Evolutionary conservation across 1,139 yeast species (phyloP), one percentile per base, ranked within the genome.

Genomic region (Yamadazyma atmosphaerica): DNA sequence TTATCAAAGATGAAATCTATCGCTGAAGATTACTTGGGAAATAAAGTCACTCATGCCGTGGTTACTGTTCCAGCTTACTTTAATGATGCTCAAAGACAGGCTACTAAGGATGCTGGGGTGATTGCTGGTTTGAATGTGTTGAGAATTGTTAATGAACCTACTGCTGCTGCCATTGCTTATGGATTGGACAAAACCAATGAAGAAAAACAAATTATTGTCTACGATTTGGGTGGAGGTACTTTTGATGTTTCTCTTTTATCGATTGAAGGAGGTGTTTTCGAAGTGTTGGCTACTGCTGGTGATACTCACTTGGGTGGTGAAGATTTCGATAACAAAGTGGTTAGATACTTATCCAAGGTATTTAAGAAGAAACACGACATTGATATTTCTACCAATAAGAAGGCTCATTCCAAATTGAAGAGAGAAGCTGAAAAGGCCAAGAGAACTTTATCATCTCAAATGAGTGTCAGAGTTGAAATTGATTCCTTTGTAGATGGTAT

Each of bases 81-180:
- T 75, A 92, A 90, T 67, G 98, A 90, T 69, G 95, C 98, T 43
- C 98, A 90, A 74, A 85, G 97, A 76, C 97, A 90, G 69, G 98
- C 98, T 46, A 90, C 98, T 49, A 89, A 90, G 75, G 97, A 89
- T 66, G 97, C 98, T 39, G 98, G 97, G 74, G 78, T 87, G 45
- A 90, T 90, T 75, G 95, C 97, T 34, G 98, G 98, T 55, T 79
- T 90, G 61, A 88, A 86, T 58, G 95, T 90, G 43, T 78, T 89
- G 61, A 85, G 98, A 74, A 89, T 90, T 61, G 95, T 90, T 53
- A 90, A 90, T 66, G 98, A 90, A 75, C 98, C 98, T 49, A 90
- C 98, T 41, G 98, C 98, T 36, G 97, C 98, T 46, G 97, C 97
- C 42, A 88, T 90, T 65, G 98, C 98, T 46, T 90, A 90, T 70